phyloP scores from a whole-genome alignment of 495 filamentous ascomycete species.

The Talaromyces liani region DNA sequence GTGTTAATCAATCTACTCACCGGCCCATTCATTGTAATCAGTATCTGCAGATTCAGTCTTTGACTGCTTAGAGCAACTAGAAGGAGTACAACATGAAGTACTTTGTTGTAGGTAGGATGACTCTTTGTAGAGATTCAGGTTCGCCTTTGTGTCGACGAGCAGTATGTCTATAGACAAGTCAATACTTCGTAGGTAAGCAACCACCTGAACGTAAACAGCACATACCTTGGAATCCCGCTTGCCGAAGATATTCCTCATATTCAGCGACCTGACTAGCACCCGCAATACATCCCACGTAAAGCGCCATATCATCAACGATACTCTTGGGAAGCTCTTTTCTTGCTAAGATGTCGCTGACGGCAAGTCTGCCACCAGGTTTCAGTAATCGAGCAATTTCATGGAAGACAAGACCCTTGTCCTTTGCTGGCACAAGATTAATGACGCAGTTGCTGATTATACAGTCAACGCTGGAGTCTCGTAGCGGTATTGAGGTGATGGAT shows the following conservation, averaged over 20 bases:
- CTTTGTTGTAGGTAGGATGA: conserved; percentile 8
- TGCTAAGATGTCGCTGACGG: conserved; percentile 58
- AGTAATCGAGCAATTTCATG: conserved; percentile 55
- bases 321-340: conserved; percentile 43
- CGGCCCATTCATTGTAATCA: conserved; percentile 20
- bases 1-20: conserved; percentile 9
- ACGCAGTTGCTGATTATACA: conserved; percentile 61
- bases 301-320: conserved; percentile 36
- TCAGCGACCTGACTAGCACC: conserved; percentile 47
- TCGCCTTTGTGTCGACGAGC: conserved; percentile 44
- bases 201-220: not conserved
- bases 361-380: conserved; percentile 53
- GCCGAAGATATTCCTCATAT: conserved; percentile 48
- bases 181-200: too few species aligned
- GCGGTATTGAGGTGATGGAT: conserved; percentile 44
- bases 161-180: conserved; percentile 31
- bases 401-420: conserved; percentile 51
- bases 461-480: conserved; percentile 37
- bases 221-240: conserved; percentile 48
- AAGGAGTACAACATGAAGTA: conserved; percentile 4
- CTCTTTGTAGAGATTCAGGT: conserved; percentile 52
- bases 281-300: conserved; percentile 55
- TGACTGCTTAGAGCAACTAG: conserved; percentile 1
- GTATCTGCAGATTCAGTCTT: conserved; percentile 6
- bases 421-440: conserved; percentile 54